Evolutionary conservation across 176 grass and related monocot genomes (phyloP).

Genomic region (Raddia distichophylla): DNA sequence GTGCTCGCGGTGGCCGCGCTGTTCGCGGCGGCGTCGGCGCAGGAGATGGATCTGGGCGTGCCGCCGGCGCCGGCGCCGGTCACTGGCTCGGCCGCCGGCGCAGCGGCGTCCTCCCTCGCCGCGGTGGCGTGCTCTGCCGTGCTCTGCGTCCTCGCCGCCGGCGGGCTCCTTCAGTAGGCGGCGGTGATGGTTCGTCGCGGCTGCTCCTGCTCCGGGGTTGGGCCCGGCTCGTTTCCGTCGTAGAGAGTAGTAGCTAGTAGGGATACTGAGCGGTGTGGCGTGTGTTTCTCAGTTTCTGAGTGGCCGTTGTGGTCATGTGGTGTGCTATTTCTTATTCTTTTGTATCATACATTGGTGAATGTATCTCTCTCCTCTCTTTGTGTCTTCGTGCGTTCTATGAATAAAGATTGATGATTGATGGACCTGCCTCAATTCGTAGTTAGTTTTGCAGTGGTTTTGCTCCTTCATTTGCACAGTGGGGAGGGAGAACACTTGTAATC

Average conservation of each 20-base stretch:
- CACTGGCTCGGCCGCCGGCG: slow-evolving; percentile 55
- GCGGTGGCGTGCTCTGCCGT: slow-evolving; percentile 51
- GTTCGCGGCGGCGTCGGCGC: slow-evolving; percentile 57
- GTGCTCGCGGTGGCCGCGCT: slow-evolving; percentile 53
- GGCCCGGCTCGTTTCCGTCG: background rate
- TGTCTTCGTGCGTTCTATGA: slow-evolving; percentile 29
- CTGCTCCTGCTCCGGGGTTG: slow-evolving; percentile 2
- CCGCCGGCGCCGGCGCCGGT: slow-evolving; percentile 53
- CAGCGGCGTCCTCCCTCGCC: slow-evolving; percentile 46
- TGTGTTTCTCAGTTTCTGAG: slow-evolving; percentile 3
- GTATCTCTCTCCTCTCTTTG: slow-evolving; percentile 13
- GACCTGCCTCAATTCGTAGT: background rate
- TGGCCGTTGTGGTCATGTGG: background rate
- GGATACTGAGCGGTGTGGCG: background rate
- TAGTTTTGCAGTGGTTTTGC: background rate
- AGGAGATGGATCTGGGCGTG: slow-evolving; percentile 45
- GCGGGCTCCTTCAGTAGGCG: slow-evolving; percentile 61
- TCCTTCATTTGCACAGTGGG: too few relatives aligned
- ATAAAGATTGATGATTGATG: slow-evolving; percentile 39
- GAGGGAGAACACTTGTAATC: too few relatives aligned
- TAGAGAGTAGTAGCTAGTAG: slow-evolving; percentile 25
- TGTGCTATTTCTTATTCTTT: slow-evolving; percentile 50
- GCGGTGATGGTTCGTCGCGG: background rate
- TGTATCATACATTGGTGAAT: slow-evolving; percentile 53
- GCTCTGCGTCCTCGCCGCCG: slow-evolving; percentile 52